phyloP scores from a whole-genome alignment of 805 yeast species.

The Saturnispora bothae region DNA sequence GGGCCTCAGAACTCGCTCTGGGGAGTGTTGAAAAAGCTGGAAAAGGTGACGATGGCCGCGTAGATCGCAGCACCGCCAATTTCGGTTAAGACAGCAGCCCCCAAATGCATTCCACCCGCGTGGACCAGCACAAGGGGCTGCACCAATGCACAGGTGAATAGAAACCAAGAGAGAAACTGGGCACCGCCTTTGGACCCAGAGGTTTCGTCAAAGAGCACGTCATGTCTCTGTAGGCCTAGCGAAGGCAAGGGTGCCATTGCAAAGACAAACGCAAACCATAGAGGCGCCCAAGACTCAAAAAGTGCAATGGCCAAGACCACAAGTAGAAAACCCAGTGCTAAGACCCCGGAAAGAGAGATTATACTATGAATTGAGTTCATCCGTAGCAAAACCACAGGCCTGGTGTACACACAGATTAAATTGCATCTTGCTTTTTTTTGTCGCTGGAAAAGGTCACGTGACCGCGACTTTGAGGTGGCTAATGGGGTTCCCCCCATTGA shows the following conservation, averaged over 20 bases:
- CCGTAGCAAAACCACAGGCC: too few relatives aligned
- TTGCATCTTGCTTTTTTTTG: too few relatives aligned
- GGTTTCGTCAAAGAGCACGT: constrained; percentile 36
- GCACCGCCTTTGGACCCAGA: background rate
- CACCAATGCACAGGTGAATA: background rate
- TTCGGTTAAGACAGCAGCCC: background rate
- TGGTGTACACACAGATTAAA: too few relatives aligned
- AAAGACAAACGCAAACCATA: constrained; percentile 55
- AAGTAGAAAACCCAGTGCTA: constrained; percentile 83
- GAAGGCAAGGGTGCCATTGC: constrained; percentile 66
- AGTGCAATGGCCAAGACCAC: constrained; percentile 83
- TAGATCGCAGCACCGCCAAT: constrained; percentile 1
- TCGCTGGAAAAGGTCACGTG: too few relatives aligned
- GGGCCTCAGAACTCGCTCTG: too few relatives aligned
- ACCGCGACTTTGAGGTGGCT: too few relatives aligned
- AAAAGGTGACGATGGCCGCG: background rate
- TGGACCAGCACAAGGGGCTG: background rate
- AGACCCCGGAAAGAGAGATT: constrained; percentile 61
- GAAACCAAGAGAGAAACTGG: background rate
- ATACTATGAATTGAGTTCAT: constrained; percentile 65
- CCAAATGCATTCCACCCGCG: background rate
- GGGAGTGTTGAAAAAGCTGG: background rate
- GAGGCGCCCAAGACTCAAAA: constrained; percentile 85
- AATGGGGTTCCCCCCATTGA: too few relatives aligned
- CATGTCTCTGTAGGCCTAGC: constrained; percentile 34